Conservation (phyloP, 2,329 filamentous ascomycete species). For the Diplodia corticola region DNA sequence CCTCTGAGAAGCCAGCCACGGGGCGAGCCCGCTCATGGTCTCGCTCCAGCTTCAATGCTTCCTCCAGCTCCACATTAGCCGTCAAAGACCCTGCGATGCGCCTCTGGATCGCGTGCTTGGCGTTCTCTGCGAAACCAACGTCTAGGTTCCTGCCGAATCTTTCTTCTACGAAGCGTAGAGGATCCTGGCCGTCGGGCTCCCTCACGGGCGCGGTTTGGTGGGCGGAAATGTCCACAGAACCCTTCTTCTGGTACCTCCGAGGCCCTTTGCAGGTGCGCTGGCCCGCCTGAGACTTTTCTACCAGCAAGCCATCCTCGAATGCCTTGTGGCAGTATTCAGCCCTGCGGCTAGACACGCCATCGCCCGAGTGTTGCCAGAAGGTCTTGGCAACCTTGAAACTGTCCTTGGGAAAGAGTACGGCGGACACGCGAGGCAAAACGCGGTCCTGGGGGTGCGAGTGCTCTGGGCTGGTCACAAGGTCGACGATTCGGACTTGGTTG, state of each 20-base stretch:
- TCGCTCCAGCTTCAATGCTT: slow-evolving; percentile 57
- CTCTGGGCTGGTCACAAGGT: slow-evolving; percentile 63
- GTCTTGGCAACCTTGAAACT: slow-evolving; percentile 77
- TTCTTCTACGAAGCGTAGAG: slow-evolving; percentile 83
- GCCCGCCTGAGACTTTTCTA: slow-evolving; percentile 47
- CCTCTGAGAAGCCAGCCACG: slow-evolving; percentile 69
- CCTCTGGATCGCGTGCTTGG: slow-evolving; percentile 80
- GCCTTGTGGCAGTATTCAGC: slow-evolving; percentile 85
- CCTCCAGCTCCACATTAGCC: slow-evolving; percentile 66
- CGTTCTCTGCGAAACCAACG: slow-evolving; percentile 73
- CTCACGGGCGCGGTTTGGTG: slow-evolving; percentile 22
- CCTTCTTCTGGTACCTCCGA: slow-evolving; percentile 71
- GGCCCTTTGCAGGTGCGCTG: slow-evolving; percentile 66
- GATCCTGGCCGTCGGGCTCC: slow-evolving; percentile 59
- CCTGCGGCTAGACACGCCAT: slow-evolving; percentile 85
- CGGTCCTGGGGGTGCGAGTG: slow-evolving; percentile 49
- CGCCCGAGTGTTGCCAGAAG: slow-evolving; percentile 96
- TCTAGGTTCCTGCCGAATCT: slow-evolving; percentile 91
- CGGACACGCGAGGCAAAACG: slow-evolving; percentile 49
- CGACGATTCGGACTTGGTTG: slow-evolving; percentile 56
- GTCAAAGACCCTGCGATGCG: slow-evolving; percentile 86
- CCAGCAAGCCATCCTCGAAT: slow-evolving; percentile 67
- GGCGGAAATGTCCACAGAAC: slow-evolving; percentile 48
- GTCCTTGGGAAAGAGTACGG: slow-evolving; percentile 68
- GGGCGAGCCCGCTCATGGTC: slow-evolving; percentile 40